phyloP scores from a whole-genome alignment of 495 filamentous ascomycete genomes.

The Opeltia flavorubescens region DNA sequence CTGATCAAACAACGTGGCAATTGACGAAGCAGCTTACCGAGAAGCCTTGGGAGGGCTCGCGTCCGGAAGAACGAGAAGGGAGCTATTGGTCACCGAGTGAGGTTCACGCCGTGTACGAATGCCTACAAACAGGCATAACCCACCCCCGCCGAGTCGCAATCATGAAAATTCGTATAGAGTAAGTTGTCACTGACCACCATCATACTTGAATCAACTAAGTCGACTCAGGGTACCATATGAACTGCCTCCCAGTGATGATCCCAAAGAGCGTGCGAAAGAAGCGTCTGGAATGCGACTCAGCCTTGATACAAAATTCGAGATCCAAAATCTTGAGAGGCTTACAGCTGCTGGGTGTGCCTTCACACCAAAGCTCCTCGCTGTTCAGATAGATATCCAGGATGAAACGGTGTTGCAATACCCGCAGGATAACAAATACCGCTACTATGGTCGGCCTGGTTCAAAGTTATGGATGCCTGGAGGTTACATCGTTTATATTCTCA shows the following conservation, averaged over 20 bases:
- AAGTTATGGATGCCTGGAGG: slow-evolving; percentile 4
- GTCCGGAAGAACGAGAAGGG: background rate
- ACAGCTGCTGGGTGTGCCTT: background rate
- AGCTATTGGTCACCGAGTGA: background rate
- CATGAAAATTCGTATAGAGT: slow-evolving; percentile 4
- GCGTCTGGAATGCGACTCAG: background rate
- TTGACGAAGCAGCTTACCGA: slow-evolving; percentile 2
- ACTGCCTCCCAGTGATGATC: background rate
- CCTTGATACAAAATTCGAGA: background rate
- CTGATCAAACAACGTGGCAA: background rate
- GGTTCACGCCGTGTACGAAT: slow-evolving; percentile 2
- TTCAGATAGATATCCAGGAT: background rate
- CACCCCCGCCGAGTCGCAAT: background rate
- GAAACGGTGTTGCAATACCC: background rate
- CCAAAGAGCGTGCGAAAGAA: background rate
- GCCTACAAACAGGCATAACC: background rate
- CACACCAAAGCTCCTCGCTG: background rate
- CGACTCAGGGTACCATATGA: background rate
- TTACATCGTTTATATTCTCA: slow-evolving; percentile 4
- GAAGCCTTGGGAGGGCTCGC: slow-evolving; percentile 1
- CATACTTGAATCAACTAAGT: background rate
- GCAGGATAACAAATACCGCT: background rate
- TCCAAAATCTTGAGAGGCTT: background rate
- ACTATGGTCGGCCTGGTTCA: background rate
- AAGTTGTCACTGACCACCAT: background rate